Conservation (phyloP, 305 asterid genomes). For the Ajuga reptans region DNA sequence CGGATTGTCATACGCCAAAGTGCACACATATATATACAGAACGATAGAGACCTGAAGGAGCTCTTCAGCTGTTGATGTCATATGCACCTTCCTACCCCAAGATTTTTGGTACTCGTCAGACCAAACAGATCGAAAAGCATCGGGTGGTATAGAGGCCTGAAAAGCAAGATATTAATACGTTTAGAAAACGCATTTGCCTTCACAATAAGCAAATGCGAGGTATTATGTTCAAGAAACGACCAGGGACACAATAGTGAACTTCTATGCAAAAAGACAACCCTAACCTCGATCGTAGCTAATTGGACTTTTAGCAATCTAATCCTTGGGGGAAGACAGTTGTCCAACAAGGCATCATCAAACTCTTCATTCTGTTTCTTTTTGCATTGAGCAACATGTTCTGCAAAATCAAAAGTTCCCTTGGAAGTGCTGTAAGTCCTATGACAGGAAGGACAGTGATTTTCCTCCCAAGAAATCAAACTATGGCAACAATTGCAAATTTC, state of each 20-base stretch:
- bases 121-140: constrained; percentile 63
- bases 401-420: constrained; percentile 22
- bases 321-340: constrained; percentile 45
- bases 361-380: constrained; percentile 32
- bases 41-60: constrained; percentile 56
- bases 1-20: background rate
- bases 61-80: constrained; percentile 54
- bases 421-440: constrained; percentile 33
- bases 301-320: constrained; percentile 61
- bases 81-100: constrained; percentile 55
- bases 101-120: constrained; percentile 50
- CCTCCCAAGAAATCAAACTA: constrained; percentile 38
- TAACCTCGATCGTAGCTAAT: constrained; percentile 66
- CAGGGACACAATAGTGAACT: constrained; percentile 5
- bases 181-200: background rate
- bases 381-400: constrained; percentile 45
- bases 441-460: constrained; percentile 51
- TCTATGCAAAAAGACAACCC: constrained; percentile 9
- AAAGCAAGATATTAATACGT: constrained; percentile 14
- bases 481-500: constrained; percentile 53
- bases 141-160: constrained; percentile 71
- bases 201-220: background rate
- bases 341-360: constrained; percentile 19
- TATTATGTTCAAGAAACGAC: background rate
- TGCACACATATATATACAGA: background rate